A percentile compares a stretch with the other conserved stretches of the same genome.
Evolutionary conservation across 345 rosid genomes (phyloP).

Genomic region (Ceriops tagal): DNA sequence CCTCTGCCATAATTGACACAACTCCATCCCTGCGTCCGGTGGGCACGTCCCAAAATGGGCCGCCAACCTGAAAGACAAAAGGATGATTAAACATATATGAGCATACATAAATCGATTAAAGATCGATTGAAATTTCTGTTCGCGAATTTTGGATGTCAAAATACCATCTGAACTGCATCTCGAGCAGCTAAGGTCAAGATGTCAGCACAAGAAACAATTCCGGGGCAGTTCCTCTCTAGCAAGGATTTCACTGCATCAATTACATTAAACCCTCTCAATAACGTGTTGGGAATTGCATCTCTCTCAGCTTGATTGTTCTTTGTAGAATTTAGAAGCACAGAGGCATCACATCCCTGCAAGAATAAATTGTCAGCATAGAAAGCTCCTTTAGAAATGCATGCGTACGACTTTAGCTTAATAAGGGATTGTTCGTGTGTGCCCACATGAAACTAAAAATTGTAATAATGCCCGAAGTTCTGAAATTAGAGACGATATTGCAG

Average conservation of each 20-base stretch:
- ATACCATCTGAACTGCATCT: constrained; percentile 40
- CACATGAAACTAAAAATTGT: no score
- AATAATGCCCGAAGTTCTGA: no score
- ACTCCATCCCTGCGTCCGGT: constrained; percentile 64
- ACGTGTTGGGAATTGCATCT: constrained; percentile 34
- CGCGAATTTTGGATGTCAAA: not conserved
- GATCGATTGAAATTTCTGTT: not conserved
- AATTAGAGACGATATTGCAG: no score
- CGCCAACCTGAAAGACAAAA: constrained; percentile 37
- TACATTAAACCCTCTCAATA: constrained; percentile 46
- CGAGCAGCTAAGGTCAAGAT: constrained; percentile 31
- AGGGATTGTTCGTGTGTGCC: no score
- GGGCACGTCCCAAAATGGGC: constrained; percentile 58
- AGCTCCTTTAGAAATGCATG: not conserved
- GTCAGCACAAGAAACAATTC: constrained; percentile 36
- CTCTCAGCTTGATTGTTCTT: constrained; percentile 40
- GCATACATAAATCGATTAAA: not conserved
- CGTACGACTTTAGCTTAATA: not conserved
- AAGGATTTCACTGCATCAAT: constrained; percentile 44
- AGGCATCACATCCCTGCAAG: constrained; percentile 55
- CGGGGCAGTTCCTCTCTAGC: constrained; percentile 33
- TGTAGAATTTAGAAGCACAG: constrained; percentile 40
- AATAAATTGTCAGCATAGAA: not conserved
- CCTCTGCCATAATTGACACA: constrained; percentile 36
- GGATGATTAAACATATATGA: not conserved